Percentiles rank a stretch among this genome's conserved stretches.
phyloP scores from a whole-genome alignment of 2,329 filamentous ascomycete species.

The Rachicladosporium sp. region DNA sequence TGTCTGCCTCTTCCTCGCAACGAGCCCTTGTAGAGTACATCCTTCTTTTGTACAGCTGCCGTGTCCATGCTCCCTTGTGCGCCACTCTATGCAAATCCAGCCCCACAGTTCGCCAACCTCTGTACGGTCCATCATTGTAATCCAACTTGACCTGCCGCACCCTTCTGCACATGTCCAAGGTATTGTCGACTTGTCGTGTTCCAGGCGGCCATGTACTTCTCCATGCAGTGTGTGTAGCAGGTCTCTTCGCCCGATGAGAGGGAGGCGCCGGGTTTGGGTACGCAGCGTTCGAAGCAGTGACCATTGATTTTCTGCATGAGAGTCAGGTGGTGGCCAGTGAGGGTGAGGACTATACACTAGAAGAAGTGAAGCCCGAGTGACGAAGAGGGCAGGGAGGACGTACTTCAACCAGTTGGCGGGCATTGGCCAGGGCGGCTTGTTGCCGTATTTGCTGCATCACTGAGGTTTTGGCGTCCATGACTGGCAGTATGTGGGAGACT shows the following conservation, averaged over 20 bases:
- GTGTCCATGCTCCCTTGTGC: too few relatives aligned
- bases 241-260: conserved; percentile 37
- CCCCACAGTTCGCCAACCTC: too few relatives aligned
- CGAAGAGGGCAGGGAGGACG: too few relatives aligned
- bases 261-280: conserved; percentile 39
- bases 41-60: too few relatives aligned
- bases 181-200: conserved; percentile 40
- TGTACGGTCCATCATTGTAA: too few relatives aligned
- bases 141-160: conserved; percentile 2
- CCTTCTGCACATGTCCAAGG: conserved; percentile 36
- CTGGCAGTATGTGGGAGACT: too few relatives aligned
- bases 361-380: too few relatives aligned
- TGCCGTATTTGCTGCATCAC: conserved; percentile 42
- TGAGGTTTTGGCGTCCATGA: conserved; percentile 30
- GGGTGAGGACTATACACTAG: too few relatives aligned
- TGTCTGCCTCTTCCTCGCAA: too few relatives aligned
- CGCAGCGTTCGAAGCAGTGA: conserved; percentile 44
- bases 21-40: too few relatives aligned
- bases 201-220: conserved; percentile 44
- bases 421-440: conserved; percentile 40
- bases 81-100: too few relatives aligned
- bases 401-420: conserved; percentile 39
- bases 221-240: conserved; percentile 42
- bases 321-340: not conserved
- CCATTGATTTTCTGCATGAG: conserved; percentile 40